A percentile compares a stretch with the other conserved stretches of the same genome.
phyloP scores from a whole-genome alignment of 2,329 filamentous ascomycete species.

The Penicillium sp. region DNA sequence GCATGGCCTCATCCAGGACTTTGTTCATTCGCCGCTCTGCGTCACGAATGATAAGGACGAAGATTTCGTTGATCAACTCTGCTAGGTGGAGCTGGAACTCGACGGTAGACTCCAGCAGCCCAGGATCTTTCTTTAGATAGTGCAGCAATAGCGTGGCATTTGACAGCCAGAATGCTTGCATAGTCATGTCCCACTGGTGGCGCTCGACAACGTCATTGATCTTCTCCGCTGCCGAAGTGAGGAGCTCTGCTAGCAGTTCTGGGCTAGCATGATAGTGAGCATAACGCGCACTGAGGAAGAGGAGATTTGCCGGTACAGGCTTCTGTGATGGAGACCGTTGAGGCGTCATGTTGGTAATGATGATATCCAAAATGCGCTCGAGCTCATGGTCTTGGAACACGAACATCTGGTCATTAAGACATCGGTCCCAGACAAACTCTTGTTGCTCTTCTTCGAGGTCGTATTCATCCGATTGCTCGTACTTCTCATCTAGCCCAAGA shows the following conservation, averaged over 20 bases:
- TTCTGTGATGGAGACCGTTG: conserved; percentile 96
- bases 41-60: conserved; percentile 94
- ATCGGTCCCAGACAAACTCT: conserved; percentile 94
- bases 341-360: conserved; percentile 97
- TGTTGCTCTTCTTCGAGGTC: conserved; percentile 86
- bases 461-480: conserved; percentile 79
- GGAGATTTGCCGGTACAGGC: conserved; percentile 93
- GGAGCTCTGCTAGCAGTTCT: conserved; percentile 76
- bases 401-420: conserved; percentile 98
- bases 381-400: conserved; percentile 96
- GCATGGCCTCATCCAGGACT: conserved; percentile 86
- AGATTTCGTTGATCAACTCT: conserved; percentile 96
- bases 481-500: conserved; percentile 91
- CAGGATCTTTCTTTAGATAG: conserved; percentile 92
- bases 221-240: conserved; percentile 86
- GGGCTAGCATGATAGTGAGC: conserved; percentile 92
- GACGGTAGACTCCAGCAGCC: conserved; percentile 74
- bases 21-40: conserved; percentile 96
- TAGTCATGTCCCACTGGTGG: conserved; percentile 99
- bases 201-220: conserved; percentile 96
- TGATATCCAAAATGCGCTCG: conserved; percentile 86
- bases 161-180: conserved; percentile 97
- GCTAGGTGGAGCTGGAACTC: conserved; percentile 92
- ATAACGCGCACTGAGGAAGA: conserved; percentile 93
- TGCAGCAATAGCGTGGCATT: conserved; percentile 94